Percentiles rank a stretch among this genome's conserved stretches.
Conservation (phyloP, 768 basidiomycete genomes). For the Psilocybe cubensis region DNA sequence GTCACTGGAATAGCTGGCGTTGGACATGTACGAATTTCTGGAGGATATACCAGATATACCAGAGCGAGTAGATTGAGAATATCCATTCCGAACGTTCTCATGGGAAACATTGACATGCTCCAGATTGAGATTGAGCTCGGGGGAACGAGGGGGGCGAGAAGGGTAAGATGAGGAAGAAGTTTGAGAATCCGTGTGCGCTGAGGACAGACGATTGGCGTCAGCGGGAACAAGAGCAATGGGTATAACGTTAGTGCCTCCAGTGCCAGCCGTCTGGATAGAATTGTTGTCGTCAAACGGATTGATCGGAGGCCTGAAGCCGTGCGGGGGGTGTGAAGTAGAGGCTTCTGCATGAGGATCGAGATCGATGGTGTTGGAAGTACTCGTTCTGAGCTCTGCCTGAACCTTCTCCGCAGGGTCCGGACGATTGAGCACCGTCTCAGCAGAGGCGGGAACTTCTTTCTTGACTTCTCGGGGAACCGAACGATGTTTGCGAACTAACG, state of each 20-base stretch:
- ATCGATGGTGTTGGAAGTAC: slow-evolving; percentile 56
- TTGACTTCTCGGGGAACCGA: slow-evolving; percentile 42
- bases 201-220: slow-evolving; percentile 42
- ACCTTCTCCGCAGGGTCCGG: slow-evolving; percentile 82
- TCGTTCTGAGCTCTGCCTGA: slow-evolving; percentile 38
- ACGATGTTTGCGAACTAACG: slow-evolving; percentile 41
- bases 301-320: slow-evolving; percentile 40
- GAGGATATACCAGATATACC: slow-evolving; percentile 55
- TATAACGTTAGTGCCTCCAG: slow-evolving; percentile 84
- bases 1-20: slow-evolving; percentile 77
- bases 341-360: slow-evolving; percentile 56
- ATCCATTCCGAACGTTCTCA: slow-evolving; percentile 46
- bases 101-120: slow-evolving; percentile 65
- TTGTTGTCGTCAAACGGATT: slow-evolving; percentile 81
- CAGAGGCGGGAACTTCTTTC: slow-evolving; percentile 70
- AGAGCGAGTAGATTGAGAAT: slow-evolving; percentile 56
- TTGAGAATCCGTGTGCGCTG: slow-evolving; percentile 30
- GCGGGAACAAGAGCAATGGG: slow-evolving; percentile 82
- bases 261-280: slow-evolving; percentile 83
- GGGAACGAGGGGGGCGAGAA: slow-evolving; percentile 57
- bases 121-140: slow-evolving; percentile 64
- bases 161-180: slow-evolving; percentile 49
- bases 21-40: slow-evolving; percentile 73
- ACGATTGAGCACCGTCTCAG: slow-evolving; percentile 77
- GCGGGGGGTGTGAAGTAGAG: slow-evolving; percentile 32